Conservation (phyloP, 805 yeast genomes). For the Suhomyces xylopsoci region DNA sequence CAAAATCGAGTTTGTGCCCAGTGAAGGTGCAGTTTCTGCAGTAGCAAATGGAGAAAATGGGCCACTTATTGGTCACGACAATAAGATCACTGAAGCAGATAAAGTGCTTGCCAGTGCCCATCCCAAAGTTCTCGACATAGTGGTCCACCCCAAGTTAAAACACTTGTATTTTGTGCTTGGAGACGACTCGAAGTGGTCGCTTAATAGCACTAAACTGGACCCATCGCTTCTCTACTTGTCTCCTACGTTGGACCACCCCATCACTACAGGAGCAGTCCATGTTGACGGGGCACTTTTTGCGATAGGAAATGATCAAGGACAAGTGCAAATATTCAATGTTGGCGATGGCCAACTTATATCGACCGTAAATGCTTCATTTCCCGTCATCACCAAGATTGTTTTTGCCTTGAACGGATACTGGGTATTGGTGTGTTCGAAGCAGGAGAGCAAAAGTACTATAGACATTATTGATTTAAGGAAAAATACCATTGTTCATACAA, state of each 20-base stretch:
- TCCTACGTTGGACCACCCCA: background rate
- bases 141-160: slow-evolving; percentile 32
- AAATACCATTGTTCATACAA: slow-evolving; percentile 20
- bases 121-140: slow-evolving; percentile 12
- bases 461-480: slow-evolving; percentile 53
- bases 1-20: background rate
- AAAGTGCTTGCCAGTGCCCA: slow-evolving; percentile 6
- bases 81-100: slow-evolving; percentile 14
- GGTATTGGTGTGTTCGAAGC: slow-evolving; percentile 36
- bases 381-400: slow-evolving; percentile 29
- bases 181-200: slow-evolving; percentile 21
- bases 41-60: slow-evolving; percentile 9
- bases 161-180: slow-evolving; percentile 28
- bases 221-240: slow-evolving; percentile 1
- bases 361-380: slow-evolving; percentile 22
- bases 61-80: slow-evolving; percentile 20
- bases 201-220: slow-evolving; percentile 7
- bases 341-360: slow-evolving; percentile 36
- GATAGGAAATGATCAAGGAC: slow-evolving; percentile 31
- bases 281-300: slow-evolving; percentile 50
- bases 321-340: slow-evolving; percentile 38
- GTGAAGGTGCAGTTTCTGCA: slow-evolving; percentile 1
- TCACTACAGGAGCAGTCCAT: slow-evolving; percentile 33
- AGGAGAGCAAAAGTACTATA: slow-evolving; percentile 21
- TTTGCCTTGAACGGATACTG: slow-evolving; percentile 69